Evolutionary conservation across 306 rosid genomes (phyloP), one percentile per base, ranked within the genome.

Genomic region (Cotoneaster glaucophyllus): DNA sequence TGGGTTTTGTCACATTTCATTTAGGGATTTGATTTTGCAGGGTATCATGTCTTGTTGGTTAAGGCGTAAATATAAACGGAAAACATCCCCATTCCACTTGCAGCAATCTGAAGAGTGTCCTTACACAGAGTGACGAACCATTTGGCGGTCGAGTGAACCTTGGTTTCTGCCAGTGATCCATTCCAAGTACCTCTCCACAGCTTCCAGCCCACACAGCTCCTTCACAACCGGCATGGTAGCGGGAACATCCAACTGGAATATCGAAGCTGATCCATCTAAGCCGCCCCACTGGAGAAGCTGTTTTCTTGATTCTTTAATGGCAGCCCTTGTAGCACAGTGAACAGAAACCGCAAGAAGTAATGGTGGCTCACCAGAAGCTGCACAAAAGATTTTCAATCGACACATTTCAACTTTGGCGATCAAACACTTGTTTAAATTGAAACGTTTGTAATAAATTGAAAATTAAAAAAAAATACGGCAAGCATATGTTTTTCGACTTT

Each of bases 351-450:
- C 97, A 44, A 92, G 82, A 77, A 92, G 87, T 44, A 95, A 68
- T 8, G 98, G 97, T 0, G 98, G 97, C 81, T 95, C 98, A 1
- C 98, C 98, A 58, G 98, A 95, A 82, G 97, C 98, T 95, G 89
- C 87, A 82, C 15, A 62, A 79, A 79, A 45, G 21, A 66, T 25
- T 29, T 59, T 83, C 34, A 3, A 69, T 29, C 8, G 8, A 15
- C 54, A 15, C 54, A 15, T 4, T 4, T 4, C 21, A 48, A 48
- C 15, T 48, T 48, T 48, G 6, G 6, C 0, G 54, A 48, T 48
- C 5, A 45, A 45, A 45, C 52, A 13, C 4, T 45, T 13, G 7
- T 48, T 48, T 1, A 48, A 5, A 48, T 5, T 48, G 54, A 48
- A 43, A 48, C 0, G 54, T 48, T 48, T 18, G 6, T 5, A 48